phyloP scores from a whole-genome alignment of 495 filamentous ascomycete genomes.

The Aspergillus saccharolyticus region DNA sequence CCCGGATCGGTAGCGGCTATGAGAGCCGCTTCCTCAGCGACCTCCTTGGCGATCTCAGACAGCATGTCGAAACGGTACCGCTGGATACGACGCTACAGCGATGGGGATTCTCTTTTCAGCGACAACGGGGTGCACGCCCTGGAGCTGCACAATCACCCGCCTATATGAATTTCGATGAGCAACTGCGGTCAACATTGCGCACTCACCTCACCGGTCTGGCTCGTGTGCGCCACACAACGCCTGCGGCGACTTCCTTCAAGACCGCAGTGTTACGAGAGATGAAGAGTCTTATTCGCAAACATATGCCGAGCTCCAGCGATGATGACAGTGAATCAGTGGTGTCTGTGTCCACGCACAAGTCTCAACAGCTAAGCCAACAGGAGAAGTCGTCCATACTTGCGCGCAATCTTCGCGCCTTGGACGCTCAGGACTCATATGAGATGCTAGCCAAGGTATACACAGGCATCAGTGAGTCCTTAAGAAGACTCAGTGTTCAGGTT shows the following conservation, averaged over 20 bases:
- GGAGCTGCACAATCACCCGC: constrained; percentile 63
- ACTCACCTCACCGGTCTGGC: constrained; percentile 71
- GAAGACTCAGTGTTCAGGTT: constrained; percentile 81
- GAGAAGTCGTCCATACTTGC: constrained; percentile 87
- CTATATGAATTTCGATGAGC: constrained; percentile 65
- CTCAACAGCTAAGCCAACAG: constrained; percentile 66
- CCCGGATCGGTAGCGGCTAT: constrained; percentile 80
- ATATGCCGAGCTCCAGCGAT: constrained; percentile 85
- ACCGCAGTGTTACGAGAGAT: constrained; percentile 85
- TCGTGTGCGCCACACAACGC: constrained; percentile 67
- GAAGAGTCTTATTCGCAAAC: constrained; percentile 75
- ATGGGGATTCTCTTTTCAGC: constrained; percentile 60
- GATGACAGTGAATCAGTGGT: constrained; percentile 89
- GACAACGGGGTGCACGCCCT: constrained; percentile 59
- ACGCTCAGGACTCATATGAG: constrained; percentile 79
- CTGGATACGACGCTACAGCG: constrained; percentile 68
- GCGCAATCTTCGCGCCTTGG: constrained; percentile 84
- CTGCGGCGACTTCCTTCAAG: constrained; percentile 78
- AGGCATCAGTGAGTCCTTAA: constrained; percentile 77
- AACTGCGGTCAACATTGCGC: constrained; percentile 61
- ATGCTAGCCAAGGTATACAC: constrained; percentile 79
- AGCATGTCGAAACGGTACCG: constrained; percentile 76
- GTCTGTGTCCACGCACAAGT: constrained; percentile 76
- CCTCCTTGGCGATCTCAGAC: constrained; percentile 71
- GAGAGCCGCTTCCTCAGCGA: constrained; percentile 75